Evolutionary conservation across 345 rosid genomes (phyloP).

Genomic region (Conringia planisiliqua): DNA sequence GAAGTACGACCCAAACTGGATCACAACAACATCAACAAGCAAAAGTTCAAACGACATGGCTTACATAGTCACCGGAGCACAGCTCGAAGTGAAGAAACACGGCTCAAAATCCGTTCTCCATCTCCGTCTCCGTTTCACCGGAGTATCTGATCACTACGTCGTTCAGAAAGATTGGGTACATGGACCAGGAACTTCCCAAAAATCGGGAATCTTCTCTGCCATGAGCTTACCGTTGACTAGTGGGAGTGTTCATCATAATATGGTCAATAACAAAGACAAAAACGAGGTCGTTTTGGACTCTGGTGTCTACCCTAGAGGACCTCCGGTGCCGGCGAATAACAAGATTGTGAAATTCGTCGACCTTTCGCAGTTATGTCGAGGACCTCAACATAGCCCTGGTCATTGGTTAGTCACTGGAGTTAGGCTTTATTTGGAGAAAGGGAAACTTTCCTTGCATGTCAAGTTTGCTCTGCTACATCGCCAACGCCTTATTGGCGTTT

Average conservation of each 20-base stretch:
- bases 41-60: constrained; percentile 34
- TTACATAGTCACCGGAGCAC: constrained; percentile 89
- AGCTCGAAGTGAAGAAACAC: constrained; percentile 69
- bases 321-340: constrained; percentile 69
- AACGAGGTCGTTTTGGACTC: constrained; percentile 57
- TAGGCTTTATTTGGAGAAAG: constrained; percentile 61
- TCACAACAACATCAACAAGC: not conserved
- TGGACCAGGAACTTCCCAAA: constrained; percentile 51
- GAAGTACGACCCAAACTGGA: constrained; percentile 57
- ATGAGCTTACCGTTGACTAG: constrained; percentile 56
- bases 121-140: constrained; percentile 64
- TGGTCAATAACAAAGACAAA: constrained; percentile 33
- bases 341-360: constrained; percentile 78
- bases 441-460: constrained; percentile 72
- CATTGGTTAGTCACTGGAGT: constrained; percentile 92
- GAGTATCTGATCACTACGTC: constrained; percentile 43
- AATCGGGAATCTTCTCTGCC: constrained; percentile 69
- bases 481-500: constrained; percentile 23
- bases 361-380: constrained; percentile 62
- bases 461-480: constrained; percentile 66
- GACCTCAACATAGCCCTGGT: constrained; percentile 87
- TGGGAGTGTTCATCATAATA: constrained; percentile 38
- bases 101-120: constrained; percentile 67
- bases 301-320: constrained; percentile 76
- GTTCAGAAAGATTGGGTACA: constrained; percentile 61